Evolutionary conservation across 2,329 filamentous ascomycete species (phyloP).

Genomic region (Penicillium italicum): DNA sequence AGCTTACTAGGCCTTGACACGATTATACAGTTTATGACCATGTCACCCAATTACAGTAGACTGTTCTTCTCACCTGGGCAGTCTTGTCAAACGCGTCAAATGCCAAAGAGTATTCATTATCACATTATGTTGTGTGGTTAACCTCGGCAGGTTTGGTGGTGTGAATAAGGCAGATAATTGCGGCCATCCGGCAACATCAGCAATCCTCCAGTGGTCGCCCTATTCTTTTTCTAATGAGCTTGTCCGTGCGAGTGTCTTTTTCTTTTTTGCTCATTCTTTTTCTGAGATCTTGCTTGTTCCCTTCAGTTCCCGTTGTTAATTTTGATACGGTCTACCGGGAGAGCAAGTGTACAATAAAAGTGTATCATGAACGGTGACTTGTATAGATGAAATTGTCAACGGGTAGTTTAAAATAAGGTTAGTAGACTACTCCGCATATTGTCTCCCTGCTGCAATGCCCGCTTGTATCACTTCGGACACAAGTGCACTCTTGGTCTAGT

Average conservation of each 20-base stretch:
- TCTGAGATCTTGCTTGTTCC: neutral
- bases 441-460: neutral
- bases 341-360: neutral
- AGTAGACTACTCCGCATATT: neutral
- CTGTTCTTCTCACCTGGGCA: too few species aligned
- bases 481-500: too few species aligned
- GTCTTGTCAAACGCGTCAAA: neutral
- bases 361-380: too few species aligned
- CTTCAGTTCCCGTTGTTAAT: neutral
- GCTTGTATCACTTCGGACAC: neutral
- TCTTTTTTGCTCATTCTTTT: neutral
- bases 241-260: neutral
- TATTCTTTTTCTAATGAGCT: neutral
- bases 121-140: conserved; percentile 16
- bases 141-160: conserved; percentile 35
- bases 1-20: neutral
- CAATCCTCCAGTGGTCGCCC: neutral
- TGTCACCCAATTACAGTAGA: too few species aligned
- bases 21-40: neutral
- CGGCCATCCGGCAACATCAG: neutral
- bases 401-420: neutral
- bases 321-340: neutral
- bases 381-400: neutral
- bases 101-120: neutral
- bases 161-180: neutral